Base-by-base conservation (phyloP, 192 early-diverging fungal species). In the Umbelopsis sp. region DNA sequence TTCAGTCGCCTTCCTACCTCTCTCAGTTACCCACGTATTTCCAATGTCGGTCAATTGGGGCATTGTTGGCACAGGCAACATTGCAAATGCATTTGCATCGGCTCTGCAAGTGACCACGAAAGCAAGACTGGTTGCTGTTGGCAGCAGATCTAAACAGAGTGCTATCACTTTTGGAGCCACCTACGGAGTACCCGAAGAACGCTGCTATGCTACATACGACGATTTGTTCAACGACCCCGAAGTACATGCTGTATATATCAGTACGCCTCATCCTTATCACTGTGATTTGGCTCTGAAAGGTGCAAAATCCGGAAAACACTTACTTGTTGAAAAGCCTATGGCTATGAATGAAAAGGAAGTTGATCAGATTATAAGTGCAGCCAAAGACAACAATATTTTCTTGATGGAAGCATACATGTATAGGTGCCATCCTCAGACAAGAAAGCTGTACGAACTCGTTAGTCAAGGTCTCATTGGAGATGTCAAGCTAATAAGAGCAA, bases 171-270 rank as follows among this genome's bases (percentile, higher is more conserved):
- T 80, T 59, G 78, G 78, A 20, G 17, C 67, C 1, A 45, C 67
- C 4, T 75, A 65, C 31, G 74, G 56, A 17, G 17, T 80, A 9
- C 17, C 31, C 4, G 25, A 34, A 2, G 32, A 45, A 0, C 21
- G 50, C 25, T 80, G 78, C 47, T 82, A 85, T 25, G 70, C 72
- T 10, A 79, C 78, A 21, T 80, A 85, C 32, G 77, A 83, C 2
- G 81, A 86, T 9, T 56, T 93, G 43, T 66, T 91, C 14, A 65
- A 72, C 5, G 82, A 83, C 44, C 51, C 72, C 14, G 76, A 81
- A 10, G 81, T 94, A 32, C 82, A 92, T 31, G 80, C 91, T 17
- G 88, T 92, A 17, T 80, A 92, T 29, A 85, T 94, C 32, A 88
- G 86, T 41, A 86, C 88, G 2, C 91, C 91, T 17, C 86, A 90